Evolutionary conservation across 495 filamentous ascomycete genomes (phyloP).

Genomic region (Aspergillus bertholletiae): DNA sequence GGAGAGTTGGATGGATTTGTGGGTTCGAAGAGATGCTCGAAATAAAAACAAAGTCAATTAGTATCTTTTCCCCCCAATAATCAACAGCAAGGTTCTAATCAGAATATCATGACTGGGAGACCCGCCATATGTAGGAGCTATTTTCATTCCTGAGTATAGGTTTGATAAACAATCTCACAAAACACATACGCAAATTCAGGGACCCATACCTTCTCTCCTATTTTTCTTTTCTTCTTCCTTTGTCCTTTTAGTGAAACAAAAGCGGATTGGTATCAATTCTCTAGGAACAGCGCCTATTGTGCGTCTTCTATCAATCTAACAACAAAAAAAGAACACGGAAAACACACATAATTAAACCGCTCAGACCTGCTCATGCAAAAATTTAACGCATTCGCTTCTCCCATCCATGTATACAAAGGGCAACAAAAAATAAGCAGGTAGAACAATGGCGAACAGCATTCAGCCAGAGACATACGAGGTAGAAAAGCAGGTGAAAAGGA

Average conservation of each 20-base stretch:
- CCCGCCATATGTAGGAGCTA: too few relatives aligned
- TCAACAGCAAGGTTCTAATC: too few relatives aligned
- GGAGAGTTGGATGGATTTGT: not conserved
- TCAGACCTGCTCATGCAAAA: slow-evolving; percentile 16
- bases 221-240: too few relatives aligned
- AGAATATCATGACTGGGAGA: too few relatives aligned
- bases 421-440: slow-evolving; percentile 8
- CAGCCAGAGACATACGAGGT: slow-evolving; percentile 5
- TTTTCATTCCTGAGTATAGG: too few relatives aligned
- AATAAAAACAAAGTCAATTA: not conserved
- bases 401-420: slow-evolving; percentile 20
- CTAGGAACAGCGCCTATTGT: slow-evolving; percentile 10
- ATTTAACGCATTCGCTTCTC: slow-evolving; percentile 12
- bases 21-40: not conserved
- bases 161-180: too few relatives aligned
- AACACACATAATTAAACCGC: slow-evolving; percentile 17
- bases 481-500: not conserved
- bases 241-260: not conserved
- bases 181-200: too few relatives aligned
- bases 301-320: slow-evolving; percentile 22
- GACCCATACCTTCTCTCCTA: too few relatives aligned
- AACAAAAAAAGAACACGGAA: slow-evolving; percentile 10
- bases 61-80: too few relatives aligned
- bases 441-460: slow-evolving; percentile 9
- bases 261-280: slow-evolving; percentile 22